These are phyloP conservation scores for Rusavskia elegans DNA, from an alignment of 495 filamentous ascomycete species.

Conservation along the genomic window DNA sequence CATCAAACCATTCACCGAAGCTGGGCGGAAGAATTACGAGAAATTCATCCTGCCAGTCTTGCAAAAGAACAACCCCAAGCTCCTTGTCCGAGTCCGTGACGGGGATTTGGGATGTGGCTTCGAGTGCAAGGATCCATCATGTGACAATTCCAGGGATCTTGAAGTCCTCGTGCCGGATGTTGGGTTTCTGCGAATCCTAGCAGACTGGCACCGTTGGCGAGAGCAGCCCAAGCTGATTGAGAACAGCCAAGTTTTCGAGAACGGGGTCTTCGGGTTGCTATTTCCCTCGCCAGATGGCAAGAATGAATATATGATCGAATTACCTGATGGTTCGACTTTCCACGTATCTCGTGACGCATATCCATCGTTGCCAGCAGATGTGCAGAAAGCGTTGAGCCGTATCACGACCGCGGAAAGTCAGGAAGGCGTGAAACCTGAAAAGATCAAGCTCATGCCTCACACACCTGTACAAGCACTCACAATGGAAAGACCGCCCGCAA, in stretches of 20 bases:
- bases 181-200: not conserved
- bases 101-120: not conserved
- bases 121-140: not conserved
- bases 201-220: not conserved
- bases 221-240: not conserved
- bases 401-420: not conserved
- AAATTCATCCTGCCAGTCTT: not conserved
- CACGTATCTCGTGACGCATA: not conserved
- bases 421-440: not conserved
- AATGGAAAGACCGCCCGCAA: no score
- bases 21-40: not conserved
- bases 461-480: not conserved
- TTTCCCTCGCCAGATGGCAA: not conserved
- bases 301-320: not conserved
- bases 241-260: not conserved
- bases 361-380: not conserved
- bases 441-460: not conserved
- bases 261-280: not conserved
- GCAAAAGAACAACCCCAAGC: not conserved
- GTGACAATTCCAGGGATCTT: not conserved
- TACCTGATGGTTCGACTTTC: not conserved
- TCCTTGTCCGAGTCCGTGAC: not conserved
- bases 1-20: no score
- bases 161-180: not conserved
- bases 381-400: not conserved